Conservation (phyloP, 306 rosid species). For the Rosa persica region DNA sequence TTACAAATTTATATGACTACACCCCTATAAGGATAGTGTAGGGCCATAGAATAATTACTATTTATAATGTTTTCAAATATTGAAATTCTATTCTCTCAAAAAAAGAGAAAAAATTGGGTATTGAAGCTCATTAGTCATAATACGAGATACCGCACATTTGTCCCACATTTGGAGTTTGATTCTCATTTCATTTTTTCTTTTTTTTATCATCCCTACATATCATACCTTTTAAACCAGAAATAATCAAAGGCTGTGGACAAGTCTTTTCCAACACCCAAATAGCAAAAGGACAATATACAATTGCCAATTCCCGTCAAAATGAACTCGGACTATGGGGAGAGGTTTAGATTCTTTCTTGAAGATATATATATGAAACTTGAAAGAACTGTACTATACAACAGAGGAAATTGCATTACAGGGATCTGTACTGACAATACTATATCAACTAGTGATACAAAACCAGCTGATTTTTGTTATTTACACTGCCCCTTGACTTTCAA, state of each 20-base stretch:
- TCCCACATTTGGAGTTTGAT: not conserved
- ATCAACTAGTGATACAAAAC: constrained; percentile 34
- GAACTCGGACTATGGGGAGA: not conserved
- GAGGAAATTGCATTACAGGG: constrained; percentile 42
- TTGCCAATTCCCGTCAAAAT: not conserved
- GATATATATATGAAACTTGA: constrained; percentile 28
- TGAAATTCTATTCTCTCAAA: too few species aligned
- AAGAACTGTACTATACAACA: constrained; percentile 51
- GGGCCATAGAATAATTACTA: too few species aligned
- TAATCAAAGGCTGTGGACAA: not conserved
- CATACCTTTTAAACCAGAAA: not conserved
- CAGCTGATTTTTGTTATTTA: constrained; percentile 44
- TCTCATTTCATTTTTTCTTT: too few species aligned
- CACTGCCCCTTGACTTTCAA: constrained; percentile 42
- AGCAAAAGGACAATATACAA: not conserved
- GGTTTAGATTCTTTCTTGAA: not conserved
- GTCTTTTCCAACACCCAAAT: not conserved
- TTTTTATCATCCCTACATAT: not conserved
- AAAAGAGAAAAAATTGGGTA: too few species aligned
- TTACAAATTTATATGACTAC: too few species aligned
- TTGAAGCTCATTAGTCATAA: too few species aligned
- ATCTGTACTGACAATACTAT: constrained; percentile 25
- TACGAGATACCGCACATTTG: too few species aligned
- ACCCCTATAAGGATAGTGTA: too few species aligned
- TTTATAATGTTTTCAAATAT: too few species aligned